Conservation (phyloP, 106 monocot genomes). For the Posidonia australis region DNA sequence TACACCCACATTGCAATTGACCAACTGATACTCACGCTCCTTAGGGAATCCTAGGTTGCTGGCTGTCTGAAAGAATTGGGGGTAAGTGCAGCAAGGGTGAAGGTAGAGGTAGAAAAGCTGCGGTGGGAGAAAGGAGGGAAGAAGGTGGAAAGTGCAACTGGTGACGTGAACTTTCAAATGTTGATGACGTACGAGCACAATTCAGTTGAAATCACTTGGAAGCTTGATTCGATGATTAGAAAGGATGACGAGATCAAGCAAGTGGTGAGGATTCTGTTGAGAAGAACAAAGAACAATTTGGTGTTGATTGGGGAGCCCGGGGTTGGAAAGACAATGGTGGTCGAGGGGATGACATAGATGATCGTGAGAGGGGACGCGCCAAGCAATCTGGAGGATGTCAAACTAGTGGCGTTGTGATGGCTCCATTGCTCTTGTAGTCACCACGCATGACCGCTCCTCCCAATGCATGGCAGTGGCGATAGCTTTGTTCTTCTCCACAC, state of each 20-base stretch:
- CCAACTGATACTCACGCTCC: too few species aligned
- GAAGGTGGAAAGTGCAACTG: too few species aligned
- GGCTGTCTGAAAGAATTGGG: constrained; percentile 41
- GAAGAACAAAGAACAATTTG: constrained; percentile 57
- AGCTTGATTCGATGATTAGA: constrained; percentile 50
- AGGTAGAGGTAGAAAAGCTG: too few species aligned
- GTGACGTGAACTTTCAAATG: too few species aligned
- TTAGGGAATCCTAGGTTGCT: constrained; percentile 31
- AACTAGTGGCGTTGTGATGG: constrained; percentile 40
- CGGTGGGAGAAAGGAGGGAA: constrained; percentile 51
- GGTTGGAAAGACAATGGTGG: constrained; percentile 59
- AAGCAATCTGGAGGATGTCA: constrained; percentile 42
- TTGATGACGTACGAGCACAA: constrained; percentile 49
- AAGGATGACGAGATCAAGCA: constrained; percentile 52
- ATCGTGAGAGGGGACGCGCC: constrained; percentile 60
- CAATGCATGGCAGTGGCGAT: too few species aligned
- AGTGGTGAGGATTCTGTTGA: constrained; percentile 37
- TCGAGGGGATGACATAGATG: constrained; percentile 60
- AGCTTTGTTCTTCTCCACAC: too few species aligned
- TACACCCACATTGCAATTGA: too few species aligned
- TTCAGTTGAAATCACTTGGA: constrained; percentile 52
- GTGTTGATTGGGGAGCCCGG: constrained; percentile 72
- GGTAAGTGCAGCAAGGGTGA: too few species aligned
- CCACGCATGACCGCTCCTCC: too few species aligned
- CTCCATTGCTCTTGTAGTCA: too few species aligned